phyloP scores from a whole-genome alignment of 768 basidiomycete species.

The Rubroboletus satanas region DNA sequence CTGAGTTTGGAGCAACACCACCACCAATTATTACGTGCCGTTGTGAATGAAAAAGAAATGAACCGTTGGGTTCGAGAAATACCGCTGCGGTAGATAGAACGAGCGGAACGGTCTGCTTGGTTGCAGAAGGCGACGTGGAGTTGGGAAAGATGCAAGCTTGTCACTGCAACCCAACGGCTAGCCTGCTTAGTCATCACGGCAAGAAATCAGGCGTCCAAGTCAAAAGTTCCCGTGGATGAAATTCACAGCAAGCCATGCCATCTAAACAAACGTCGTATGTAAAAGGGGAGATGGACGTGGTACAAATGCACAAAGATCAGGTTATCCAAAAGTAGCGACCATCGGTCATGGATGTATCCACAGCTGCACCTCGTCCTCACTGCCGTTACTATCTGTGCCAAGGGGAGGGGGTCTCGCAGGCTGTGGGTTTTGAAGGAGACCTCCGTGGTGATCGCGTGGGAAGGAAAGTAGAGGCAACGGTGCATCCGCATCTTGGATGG shows the following conservation, averaged over 20 bases:
- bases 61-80: not conserved
- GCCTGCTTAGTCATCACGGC: conserved; percentile 18
- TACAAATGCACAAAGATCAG: not conserved
- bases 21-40: not conserved
- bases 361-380: conserved; percentile 12
- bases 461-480: conserved; percentile 10
- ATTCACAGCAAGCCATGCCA: not conserved
- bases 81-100: not conserved
- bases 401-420: not conserved
- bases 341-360: conserved; percentile 13
- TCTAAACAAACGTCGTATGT: not conserved
- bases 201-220: not conserved
- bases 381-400: not conserved
- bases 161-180: not conserved
- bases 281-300: not conserved
- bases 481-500: conserved; percentile 13
- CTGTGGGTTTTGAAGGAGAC: not conserved
- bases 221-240: not conserved
- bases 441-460: not conserved
- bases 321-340: not conserved
- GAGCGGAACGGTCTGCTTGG: not conserved
- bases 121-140: conserved; percentile 1
- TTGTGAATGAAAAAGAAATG: not conserved
- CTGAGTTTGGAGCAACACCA: not conserved
- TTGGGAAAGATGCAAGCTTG: not conserved